These are phyloP conservation scores for Salix brachista DNA, from an alignment of 345 rosid genomes.

Conservation along the genomic window DNA sequence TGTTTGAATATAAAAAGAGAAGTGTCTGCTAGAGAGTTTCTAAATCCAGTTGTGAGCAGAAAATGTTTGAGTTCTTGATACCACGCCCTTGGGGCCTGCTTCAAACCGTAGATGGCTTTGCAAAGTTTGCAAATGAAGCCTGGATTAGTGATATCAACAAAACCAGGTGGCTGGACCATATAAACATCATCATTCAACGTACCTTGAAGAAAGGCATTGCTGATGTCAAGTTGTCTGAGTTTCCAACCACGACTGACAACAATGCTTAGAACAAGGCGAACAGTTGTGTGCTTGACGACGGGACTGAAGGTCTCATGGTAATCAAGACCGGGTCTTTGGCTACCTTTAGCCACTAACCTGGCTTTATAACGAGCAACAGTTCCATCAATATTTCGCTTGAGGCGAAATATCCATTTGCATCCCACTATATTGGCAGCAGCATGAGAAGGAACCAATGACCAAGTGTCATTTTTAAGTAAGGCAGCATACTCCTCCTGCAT, in stretches of 20 bases:
- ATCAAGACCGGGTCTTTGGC: neutral
- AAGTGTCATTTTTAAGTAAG: neutral
- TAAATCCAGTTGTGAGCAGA: no score
- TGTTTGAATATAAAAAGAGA: no score
- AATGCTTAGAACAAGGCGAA: neutral
- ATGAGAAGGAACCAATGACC: neutral
- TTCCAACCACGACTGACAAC: neutral
- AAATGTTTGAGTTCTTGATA: no score
- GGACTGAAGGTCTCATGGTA: neutral
- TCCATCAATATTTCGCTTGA: neutral
- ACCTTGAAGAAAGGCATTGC: no score
- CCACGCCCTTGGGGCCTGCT: neutral
- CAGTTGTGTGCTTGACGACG: neutral
- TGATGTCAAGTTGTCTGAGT: neutral
- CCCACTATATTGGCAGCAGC: neutral
- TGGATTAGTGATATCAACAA: neutral
- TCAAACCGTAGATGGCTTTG: neutral
- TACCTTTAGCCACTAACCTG: neutral
- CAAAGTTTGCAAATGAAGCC: neutral
- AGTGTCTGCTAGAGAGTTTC: no score
- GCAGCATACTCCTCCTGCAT: neutral
- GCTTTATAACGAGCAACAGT: neutral
- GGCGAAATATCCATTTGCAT: neutral
- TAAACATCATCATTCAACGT: neutral
- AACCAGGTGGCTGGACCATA: neutral